Evolutionary conservation across 75 land plant genomes (phyloP).

Genomic region (Gnetum montanum): DNA sequence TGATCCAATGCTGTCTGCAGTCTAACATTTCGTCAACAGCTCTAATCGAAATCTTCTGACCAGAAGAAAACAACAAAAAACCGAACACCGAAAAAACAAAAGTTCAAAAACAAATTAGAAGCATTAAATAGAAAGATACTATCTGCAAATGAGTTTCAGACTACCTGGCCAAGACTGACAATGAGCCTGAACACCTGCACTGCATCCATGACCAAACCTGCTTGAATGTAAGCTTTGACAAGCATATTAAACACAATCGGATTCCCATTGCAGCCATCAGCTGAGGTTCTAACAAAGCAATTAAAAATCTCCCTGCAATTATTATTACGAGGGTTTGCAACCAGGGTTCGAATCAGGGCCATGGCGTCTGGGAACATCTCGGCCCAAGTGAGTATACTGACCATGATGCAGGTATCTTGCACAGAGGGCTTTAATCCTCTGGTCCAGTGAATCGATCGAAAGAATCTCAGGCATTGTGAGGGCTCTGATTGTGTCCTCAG

Average conservation of each 20-base stretch:
- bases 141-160: too few species aligned
- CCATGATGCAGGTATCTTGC: slow-evolving; percentile 18
- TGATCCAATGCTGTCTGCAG: too few species aligned
- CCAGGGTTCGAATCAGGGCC: slow-evolving; percentile 15
- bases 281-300: slow-evolving; percentile 4
- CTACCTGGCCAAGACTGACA: slow-evolving; percentile 13
- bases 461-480: slow-evolving; percentile 30
- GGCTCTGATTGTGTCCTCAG: slow-evolving; percentile 44
- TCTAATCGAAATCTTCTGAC: too few species aligned
- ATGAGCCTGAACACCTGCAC: slow-evolving; percentile 20
- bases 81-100: too few species aligned
- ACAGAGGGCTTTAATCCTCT: slow-evolving; percentile 7
- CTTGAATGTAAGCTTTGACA: slow-evolving; percentile 37
- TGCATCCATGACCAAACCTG: slow-evolving; percentile 17
- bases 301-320: slow-evolving; percentile 12
- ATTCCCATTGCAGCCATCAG: slow-evolving; percentile 29
- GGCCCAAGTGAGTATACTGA: slow-evolving; percentile 32
- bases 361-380: slow-evolving; percentile 14
- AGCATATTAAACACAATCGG: slow-evolving; percentile 45
- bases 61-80: too few species aligned
- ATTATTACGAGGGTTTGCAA: background rate
- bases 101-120: too few species aligned
- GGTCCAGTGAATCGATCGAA: slow-evolving; percentile 27
- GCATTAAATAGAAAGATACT: too few species aligned
- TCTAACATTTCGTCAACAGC: too few species aligned